A percentile compares a stretch with the other conserved stretches of the same genome.
phyloP scores from a whole-genome alignment of 1,284 basidiomycete species.

The Tranzscheliella williamsii region DNA sequence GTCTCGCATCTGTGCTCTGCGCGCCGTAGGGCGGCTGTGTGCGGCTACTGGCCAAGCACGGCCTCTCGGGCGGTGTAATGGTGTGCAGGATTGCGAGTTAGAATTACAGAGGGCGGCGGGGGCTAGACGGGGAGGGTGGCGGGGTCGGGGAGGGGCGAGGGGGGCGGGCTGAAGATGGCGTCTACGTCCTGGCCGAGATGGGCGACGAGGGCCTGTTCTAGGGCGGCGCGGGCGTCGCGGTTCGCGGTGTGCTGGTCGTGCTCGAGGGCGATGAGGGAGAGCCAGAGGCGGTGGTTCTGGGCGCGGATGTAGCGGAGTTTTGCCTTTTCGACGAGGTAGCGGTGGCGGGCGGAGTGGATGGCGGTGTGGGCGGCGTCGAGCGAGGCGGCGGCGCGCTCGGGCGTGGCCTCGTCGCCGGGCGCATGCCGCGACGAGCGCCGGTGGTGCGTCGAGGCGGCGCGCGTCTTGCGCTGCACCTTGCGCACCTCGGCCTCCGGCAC shows the following conservation, averaged over 20 bases:
- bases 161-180: constrained; percentile 47
- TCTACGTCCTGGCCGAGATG: constrained; percentile 42
- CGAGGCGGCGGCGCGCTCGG: not conserved
- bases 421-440: no score
- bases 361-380: constrained; percentile 17
- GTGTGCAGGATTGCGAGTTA: no score
- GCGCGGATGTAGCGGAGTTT: constrained; percentile 30
- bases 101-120: no score
- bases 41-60: no score
- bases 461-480: not conserved
- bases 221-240: constrained; percentile 15
- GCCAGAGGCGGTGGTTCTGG: constrained; percentile 38
- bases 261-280: constrained; percentile 7
- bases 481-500: constrained; percentile 2
- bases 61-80: no score
- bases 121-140: no score
- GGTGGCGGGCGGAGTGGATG: constrained; percentile 22
- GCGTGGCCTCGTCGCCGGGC: not conserved
- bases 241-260: constrained; percentile 11
- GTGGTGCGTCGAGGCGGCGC: not conserved
- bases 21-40: no score
- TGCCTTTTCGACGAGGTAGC: constrained; percentile 55
- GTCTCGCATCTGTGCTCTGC: no score
- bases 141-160: constrained; percentile 8
- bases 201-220: constrained; percentile 39